Evolutionary conservation across 2,329 filamentous ascomycete species (phyloP), one percentile per base, ranked within the genome.

Genomic region (Lizonia empirigonia): DNA sequence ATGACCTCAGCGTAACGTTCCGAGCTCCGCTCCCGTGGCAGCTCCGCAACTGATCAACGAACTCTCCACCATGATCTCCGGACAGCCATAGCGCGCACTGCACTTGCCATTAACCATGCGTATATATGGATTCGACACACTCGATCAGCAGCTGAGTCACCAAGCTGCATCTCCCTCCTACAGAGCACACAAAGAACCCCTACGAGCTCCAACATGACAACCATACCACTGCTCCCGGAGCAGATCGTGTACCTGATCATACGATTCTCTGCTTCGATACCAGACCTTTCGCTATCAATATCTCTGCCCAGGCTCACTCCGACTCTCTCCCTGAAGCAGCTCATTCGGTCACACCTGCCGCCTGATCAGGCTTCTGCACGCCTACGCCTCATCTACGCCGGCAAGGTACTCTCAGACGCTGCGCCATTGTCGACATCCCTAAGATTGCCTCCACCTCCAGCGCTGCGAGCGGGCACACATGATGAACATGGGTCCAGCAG

Each of bases 331-430:
- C 82, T 97, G 50, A 96, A 96, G 74, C 87, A 89, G 63, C 81
- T 88, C 42, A 90, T 97, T 68, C 91, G 94, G 60, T 74, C 80
- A 7, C 82, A 88, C 36, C 83, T 97, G 18, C 80, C 86, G 5
- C 67, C 77, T 26, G 76, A 82, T 26, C 80, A 86, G 57, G 82
- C 85, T 12, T 79, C 82, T 33, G 85, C 85, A 56, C 88, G 91
- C 27, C 83, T 97, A 24, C 90, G 93, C 53, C 85, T 99, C 58
- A 97, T 97, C 71, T 86, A 96, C 72, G 85, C 90, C 41, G 94
- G 94, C 55, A 91, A 90, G 68, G 88, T 96, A 52, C 85, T 97
- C 40, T 82, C 87, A 59, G 92, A 97, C 71, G 76, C 79, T 27
- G 81, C 84, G 8, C 82, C 89, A 5, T 80, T 99, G 20, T 80